A percentile compares a stretch with the other conserved stretches of the same genome.
Conservation (phyloP, 495 filamentous ascomycete species). For the Podospora sp. region DNA sequence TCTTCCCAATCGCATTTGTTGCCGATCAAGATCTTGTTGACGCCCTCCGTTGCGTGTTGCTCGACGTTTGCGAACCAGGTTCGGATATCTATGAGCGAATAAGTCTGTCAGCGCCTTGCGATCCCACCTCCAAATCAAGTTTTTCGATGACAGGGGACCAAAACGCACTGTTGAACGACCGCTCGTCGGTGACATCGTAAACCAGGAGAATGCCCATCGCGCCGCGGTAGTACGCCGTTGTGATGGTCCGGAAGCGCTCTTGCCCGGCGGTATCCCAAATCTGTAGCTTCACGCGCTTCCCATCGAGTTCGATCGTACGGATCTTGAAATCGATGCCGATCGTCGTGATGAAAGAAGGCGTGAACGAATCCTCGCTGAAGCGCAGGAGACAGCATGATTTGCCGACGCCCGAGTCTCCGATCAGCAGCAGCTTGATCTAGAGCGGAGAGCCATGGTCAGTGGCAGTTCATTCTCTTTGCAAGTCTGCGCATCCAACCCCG, state of each 20-base stretch:
- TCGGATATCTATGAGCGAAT: conserved; percentile 73
- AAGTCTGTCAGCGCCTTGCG: not conserved
- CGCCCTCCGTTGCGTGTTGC: conserved; percentile 97
- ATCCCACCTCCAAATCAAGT: not conserved
- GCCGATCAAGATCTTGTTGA: conserved; percentile 99
- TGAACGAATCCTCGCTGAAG: conserved; percentile 99
- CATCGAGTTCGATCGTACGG: conserved; percentile 95
- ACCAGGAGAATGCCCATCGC: conserved; percentile 98
- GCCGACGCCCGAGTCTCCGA: conserved; percentile 96
- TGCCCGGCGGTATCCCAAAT: conserved; percentile 99
- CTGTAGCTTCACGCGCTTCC: conserved; percentile 97
- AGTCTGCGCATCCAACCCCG: not conserved
- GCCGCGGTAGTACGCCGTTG: conserved; percentile 96
- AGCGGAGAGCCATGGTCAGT: conserved; percentile 1
- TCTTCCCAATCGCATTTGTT: conserved; percentile 99
- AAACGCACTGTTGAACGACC: conserved; percentile 95
- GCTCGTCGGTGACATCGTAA: conserved; percentile 97
- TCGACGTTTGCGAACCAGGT: conserved; percentile 99
- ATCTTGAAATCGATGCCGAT: conserved; percentile 99
- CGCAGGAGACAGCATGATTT: conserved; percentile 98
- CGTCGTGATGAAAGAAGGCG: conserved; percentile 97
- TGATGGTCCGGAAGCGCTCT: conserved; percentile 97
- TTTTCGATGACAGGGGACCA: not conserved
- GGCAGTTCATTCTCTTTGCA: conserved; percentile 1
- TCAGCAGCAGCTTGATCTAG: conserved; percentile 98